Percentiles rank a stretch among this genome's conserved stretches.
Evolutionary conservation across 805 yeast genomes (phyloP).

Genomic region (Candida patagonica): DNA sequence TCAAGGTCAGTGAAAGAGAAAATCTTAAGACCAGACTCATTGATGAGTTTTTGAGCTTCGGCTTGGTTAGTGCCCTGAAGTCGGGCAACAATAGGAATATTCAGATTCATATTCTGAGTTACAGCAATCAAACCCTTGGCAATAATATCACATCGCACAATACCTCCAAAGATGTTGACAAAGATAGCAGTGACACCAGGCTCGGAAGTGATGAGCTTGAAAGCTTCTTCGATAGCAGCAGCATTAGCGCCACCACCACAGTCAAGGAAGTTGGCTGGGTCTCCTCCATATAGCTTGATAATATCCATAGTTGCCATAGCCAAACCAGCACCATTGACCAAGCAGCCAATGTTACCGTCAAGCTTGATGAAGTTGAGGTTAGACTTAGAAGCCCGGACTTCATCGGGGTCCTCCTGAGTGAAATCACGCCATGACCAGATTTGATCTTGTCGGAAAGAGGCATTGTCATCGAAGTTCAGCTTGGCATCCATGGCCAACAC

Average conservation of each 20-base stretch:
- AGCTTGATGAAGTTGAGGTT: constrained; percentile 94
- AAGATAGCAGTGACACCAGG: constrained; percentile 86
- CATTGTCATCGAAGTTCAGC: constrained; percentile 96
- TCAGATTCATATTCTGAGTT: constrained; percentile 80
- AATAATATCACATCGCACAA: constrained; percentile 97
- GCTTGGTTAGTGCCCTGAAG: constrained; percentile 96
- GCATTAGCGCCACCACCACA: constrained; percentile 99
- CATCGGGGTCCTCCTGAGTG: constrained; percentile 97
- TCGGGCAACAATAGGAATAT: constrained; percentile 94
- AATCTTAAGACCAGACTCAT: constrained; percentile 85
- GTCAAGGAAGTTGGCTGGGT: constrained; percentile 98
- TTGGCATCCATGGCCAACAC: constrained; percentile 99
- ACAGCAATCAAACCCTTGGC: constrained; percentile 95
- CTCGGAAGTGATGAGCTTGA: constrained; percentile 85
- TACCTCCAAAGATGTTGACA: constrained; percentile 98
- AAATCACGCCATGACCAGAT: constrained; percentile 95
- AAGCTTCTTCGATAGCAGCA: constrained; percentile 93
- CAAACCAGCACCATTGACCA: constrained; percentile 99
- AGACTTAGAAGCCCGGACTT: constrained; percentile 80
- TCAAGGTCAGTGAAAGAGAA: constrained; percentile 88
- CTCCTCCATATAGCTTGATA: constrained; percentile 95
- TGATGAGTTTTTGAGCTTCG: constrained; percentile 77
- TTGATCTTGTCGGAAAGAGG: constrained; percentile 88
- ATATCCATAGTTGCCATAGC: constrained; percentile 99
- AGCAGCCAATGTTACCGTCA: constrained; percentile 97